Conservation (phyloP, 108 stramenopile species). For the Poteriospumella lacustris region DNA sequence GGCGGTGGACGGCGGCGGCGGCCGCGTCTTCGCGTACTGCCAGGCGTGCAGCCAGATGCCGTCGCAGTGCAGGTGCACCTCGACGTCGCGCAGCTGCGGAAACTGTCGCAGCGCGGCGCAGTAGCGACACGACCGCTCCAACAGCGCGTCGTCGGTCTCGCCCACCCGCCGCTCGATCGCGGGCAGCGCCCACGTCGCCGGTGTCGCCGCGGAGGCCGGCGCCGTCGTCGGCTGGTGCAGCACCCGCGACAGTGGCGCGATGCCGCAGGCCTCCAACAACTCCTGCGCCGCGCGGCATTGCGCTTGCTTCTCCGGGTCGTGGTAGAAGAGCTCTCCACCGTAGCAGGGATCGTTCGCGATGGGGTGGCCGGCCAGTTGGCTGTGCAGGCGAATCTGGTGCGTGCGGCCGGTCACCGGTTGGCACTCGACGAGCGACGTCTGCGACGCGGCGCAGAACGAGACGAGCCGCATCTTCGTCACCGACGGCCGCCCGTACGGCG, state of each 20-base stretch:
- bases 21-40: too few species aligned
- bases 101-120: too few species aligned
- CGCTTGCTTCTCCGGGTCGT: neutral
- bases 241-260: neutral
- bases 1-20: too few species aligned
- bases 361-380: constrained; percentile 65
- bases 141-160: too few species aligned
- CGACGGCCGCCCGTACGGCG: neutral
- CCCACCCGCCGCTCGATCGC: too few species aligned
- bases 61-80: constrained; percentile 7
- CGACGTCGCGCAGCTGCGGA: too few species aligned
- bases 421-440: constrained; percentile 63
- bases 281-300: neutral
- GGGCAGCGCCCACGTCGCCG: too few species aligned
- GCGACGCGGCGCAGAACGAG: neutral
- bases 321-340: constrained; percentile 50
- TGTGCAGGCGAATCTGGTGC: constrained; percentile 83
- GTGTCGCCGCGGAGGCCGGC: neutral
- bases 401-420: constrained; percentile 75
- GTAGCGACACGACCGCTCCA: too few species aligned
- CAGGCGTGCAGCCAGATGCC: constrained; percentile 27
- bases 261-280: neutral
- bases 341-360: constrained; percentile 74
- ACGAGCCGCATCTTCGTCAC: neutral
- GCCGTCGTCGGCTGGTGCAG: neutral